A percentile compares a stretch with the other conserved stretches of the same genome.
phyloP scores from a whole-genome alignment of 1,284 basidiomycete species.

The Fomitiporia mediterranea region DNA sequence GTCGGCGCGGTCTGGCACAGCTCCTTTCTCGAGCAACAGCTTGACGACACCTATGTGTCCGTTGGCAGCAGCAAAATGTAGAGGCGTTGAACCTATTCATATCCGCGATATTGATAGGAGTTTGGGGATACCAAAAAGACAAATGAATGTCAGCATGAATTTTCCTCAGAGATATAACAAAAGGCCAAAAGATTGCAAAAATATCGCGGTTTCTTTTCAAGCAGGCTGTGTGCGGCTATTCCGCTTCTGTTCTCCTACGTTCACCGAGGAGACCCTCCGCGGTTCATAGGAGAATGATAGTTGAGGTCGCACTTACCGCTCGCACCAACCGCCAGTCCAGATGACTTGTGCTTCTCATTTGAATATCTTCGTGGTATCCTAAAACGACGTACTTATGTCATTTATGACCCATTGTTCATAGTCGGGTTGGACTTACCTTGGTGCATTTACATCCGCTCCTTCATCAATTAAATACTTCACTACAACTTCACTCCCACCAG shows the following conservation, averaged over 20 bases:
- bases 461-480: slow-evolving; percentile 83
- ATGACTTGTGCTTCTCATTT: slow-evolving; percentile 17
- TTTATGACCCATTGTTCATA: neutral
- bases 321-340: slow-evolving; percentile 18
- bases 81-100: slow-evolving; percentile 47
- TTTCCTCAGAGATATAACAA: too few species aligned
- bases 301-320: slow-evolving; percentile 15
- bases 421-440: slow-evolving; percentile 45
- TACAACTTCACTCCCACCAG: slow-evolving; percentile 80
- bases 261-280: neutral
- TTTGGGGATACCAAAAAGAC: too few species aligned
- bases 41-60: slow-evolving; percentile 42
- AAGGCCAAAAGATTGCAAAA: too few species aligned
- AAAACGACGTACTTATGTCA: neutral
- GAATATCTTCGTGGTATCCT: slow-evolving; percentile 20
- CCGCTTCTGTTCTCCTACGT: neutral
- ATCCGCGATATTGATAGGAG: too few species aligned
- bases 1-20: slow-evolving; percentile 40
- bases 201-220: too few species aligned
- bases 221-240: neutral
- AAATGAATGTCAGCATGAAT: too few species aligned
- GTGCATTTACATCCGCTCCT: slow-evolving; percentile 92
- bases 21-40: slow-evolving; percentile 44
- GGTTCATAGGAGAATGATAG: neutral
- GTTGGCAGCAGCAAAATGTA: slow-evolving; percentile 53